Base-by-base conservation (phyloP, 768 basidiomycete species). In the Lactifluus volemus region DNA sequence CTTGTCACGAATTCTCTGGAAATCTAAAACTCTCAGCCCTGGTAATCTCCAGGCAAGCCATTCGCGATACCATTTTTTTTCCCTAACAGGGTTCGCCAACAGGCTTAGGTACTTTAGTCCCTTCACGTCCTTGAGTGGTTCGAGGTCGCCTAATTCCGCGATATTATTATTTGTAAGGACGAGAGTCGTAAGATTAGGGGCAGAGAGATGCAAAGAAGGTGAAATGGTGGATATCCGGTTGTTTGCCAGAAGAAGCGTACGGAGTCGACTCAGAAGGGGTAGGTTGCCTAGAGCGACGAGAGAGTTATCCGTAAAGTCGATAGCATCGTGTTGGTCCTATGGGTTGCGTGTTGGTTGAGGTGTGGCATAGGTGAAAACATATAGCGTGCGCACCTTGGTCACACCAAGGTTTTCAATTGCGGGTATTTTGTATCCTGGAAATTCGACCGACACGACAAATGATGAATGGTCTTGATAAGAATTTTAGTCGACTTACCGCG, bases 371-470 rank as follows among this genome's bases (percentile, higher is more conserved):
- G 59, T 64, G 42, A 65, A 44, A 39, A 51, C 32, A 34, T 53
- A 59, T 44, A 73, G 32, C 53, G 60, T 44, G 73, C 83, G 67
- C 72, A 85, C 90, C 80, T 80, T 86, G 73, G 92, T 92, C 65
- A 94, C 89, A 79, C 92, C 93, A 67, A 96, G 81, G 80, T 96
- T 96, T 86, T 96, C 93, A 71, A 96, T 96, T 58, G 89, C 84
- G 56, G 93, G 92, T 67, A 95, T 94, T 82, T 92, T 93, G 77
- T 89, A 88, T 60, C 92, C 92, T 67, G 68, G 44, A 19, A 25
- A 45, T 17, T 42, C 10, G 4, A 47, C 21, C 7, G 42, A 55
- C 53, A 39, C 38, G 45, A 57, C 56, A 32, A 19, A 53, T 25
- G 49, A 45, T 36, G 60, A 60, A 63, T 17, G 57, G 41, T 48